phyloP scores from a whole-genome alignment of 257 asterid species.

The Primulina huaijiensis region DNA sequence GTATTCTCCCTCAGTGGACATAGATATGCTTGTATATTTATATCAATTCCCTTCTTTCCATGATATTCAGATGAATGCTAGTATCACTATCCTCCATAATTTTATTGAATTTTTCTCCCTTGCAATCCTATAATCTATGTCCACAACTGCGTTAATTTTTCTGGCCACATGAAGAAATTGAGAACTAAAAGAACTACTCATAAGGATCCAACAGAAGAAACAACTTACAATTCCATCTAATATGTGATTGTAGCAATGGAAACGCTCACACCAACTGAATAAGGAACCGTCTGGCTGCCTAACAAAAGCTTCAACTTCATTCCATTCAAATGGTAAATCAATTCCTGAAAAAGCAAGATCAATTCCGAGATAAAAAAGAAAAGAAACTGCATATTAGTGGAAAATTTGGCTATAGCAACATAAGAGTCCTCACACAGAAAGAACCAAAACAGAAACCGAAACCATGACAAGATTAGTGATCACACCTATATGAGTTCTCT shows the following conservation, averaged over 20 bases:
- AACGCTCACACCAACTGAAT: conserved; percentile 95
- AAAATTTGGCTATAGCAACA: neutral
- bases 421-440: neutral
- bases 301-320: conserved; percentile 73
- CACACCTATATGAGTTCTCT: conserved; percentile 80
- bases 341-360: conserved; percentile 53
- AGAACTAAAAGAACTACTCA: neutral
- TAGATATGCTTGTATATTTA: neutral
- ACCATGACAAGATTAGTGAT: neutral
- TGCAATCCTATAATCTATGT: too few relatives aligned
- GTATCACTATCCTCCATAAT: too few relatives aligned
- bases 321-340: conserved; percentile 88
- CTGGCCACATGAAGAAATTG: neutral
- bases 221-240: conserved; percentile 70
- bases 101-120: too few relatives aligned
- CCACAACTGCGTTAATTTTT: neutral
- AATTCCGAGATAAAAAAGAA: neutral
- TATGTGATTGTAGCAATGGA: conserved; percentile 66
- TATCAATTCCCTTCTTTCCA: too few relatives aligned
- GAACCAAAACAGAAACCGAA: neutral
- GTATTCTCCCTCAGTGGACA: neutral
- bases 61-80: too few relatives aligned
- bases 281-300: conserved; percentile 92
- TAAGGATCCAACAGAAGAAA: neutral
- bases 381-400: neutral